A percentile compares a stretch with the other conserved stretches of the same genome.
phyloP scores from a whole-genome alignment of 495 filamentous ascomycete species.

The Hyaloscypha bicolor region DNA sequence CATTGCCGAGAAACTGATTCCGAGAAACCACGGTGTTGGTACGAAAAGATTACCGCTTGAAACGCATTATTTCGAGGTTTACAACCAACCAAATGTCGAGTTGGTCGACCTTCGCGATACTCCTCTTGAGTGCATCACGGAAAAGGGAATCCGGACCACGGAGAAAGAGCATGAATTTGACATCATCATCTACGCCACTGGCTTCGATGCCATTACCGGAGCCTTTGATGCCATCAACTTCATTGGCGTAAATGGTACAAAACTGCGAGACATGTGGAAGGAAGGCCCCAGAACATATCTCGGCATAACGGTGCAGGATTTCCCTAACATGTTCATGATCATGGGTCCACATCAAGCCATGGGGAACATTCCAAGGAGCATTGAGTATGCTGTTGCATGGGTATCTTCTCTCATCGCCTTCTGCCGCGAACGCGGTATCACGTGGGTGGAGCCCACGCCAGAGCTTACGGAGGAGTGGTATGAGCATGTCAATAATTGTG shows the following conservation, averaged over 20 bases:
- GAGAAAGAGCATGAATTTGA: conserved; percentile 52
- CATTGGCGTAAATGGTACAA: conserved; percentile 43
- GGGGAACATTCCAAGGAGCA: conserved; percentile 36
- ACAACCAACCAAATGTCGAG: conserved; percentile 50
- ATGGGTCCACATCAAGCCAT: conserved; percentile 45
- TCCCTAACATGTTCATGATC: conserved; percentile 58
- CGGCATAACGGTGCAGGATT: conserved; percentile 49
- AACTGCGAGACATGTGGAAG: conserved; percentile 51
- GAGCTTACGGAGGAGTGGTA: neutral
- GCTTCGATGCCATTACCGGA: conserved; percentile 57
- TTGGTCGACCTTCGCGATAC: conserved; percentile 51
- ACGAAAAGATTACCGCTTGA: conserved; percentile 52
- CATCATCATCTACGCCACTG: conserved; percentile 56
- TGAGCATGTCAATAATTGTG: conserved; percentile 4
- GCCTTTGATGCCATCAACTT: conserved; percentile 52
- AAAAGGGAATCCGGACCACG: conserved; percentile 45
- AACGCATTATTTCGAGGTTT: conserved; percentile 53
- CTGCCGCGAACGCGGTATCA: neutral
- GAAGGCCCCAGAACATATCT: conserved; percentile 49
- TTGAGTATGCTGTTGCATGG: conserved; percentile 5
- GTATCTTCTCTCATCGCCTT: neutral
- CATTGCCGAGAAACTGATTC: conserved; percentile 51
- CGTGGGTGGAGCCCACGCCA: neutral
- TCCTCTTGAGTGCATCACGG: conserved; percentile 43
- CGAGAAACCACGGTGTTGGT: conserved; percentile 50